Conservation (phyloP, 2,329 filamentous ascomycete species). For the Fusarium decemcellulare region DNA sequence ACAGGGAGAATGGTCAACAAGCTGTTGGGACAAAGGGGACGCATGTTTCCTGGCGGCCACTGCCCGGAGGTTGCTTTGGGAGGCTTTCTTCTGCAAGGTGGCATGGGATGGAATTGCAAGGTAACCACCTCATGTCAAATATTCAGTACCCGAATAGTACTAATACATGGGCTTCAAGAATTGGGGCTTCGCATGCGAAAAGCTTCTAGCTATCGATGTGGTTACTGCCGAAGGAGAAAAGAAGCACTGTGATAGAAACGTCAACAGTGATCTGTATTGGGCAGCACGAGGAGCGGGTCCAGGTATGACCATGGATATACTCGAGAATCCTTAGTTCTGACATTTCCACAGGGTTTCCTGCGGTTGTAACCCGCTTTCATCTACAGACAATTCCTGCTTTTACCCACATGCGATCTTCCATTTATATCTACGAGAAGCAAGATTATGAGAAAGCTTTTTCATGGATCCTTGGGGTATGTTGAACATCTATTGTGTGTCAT, state of each 20-base stretch:
- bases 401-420: slow-evolving; percentile 50
- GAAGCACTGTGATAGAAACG: slow-evolving; percentile 51
- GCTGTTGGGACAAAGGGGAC: slow-evolving; percentile 53
- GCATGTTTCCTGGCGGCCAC: slow-evolving; percentile 68
- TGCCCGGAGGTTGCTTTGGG: slow-evolving; percentile 71
- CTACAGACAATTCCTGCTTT: slow-evolving; percentile 55
- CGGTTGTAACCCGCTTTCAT: slow-evolving; percentile 65
- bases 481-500: neutral
- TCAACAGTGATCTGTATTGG: slow-evolving; percentile 64
- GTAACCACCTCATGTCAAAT: slow-evolving; percentile 47
- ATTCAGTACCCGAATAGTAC: too few species aligned
- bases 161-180: slow-evolving; percentile 52
- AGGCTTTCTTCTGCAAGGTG: slow-evolving; percentile 69
- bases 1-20: slow-evolving; percentile 61
- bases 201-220: slow-evolving; percentile 60
- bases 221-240: slow-evolving; percentile 60
- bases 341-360: slow-evolving; percentile 62
- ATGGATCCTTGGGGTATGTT: slow-evolving; percentile 60
- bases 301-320: slow-evolving; percentile 31
- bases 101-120: slow-evolving; percentile 72
- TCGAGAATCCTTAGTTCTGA: neutral
- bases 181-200: slow-evolving; percentile 69
- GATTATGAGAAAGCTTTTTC: slow-evolving; percentile 61
- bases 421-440: slow-evolving; percentile 63
- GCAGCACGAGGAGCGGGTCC: slow-evolving; percentile 63